A percentile compares a stretch with the other conserved stretches of the same genome.
Conservation (phyloP, 768 basidiomycete genomes). For the Tulasnella sp. region DNA sequence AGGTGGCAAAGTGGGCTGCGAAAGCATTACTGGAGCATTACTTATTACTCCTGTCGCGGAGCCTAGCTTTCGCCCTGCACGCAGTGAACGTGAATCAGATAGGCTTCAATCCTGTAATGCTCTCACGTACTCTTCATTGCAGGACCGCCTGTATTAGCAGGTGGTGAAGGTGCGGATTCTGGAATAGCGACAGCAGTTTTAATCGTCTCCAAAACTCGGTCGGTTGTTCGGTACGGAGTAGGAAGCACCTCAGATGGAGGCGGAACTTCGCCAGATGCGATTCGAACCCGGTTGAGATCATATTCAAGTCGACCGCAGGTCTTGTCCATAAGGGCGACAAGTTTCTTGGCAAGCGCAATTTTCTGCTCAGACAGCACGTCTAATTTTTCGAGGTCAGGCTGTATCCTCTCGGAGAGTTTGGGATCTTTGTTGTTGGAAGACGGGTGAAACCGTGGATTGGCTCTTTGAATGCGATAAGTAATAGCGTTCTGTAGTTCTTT, state of each 20-base stretch:
- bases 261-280: constrained; percentile 4
- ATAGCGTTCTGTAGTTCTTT: constrained; percentile 11
- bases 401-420: constrained; percentile 5
- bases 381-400: constrained; percentile 16
- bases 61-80: background rate
- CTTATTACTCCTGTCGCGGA: constrained; percentile 1
- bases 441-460: constrained; percentile 11
- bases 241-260: background rate
- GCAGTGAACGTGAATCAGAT: background rate
- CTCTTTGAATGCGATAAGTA: constrained; percentile 1
- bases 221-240: constrained; percentile 18
- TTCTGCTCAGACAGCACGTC: constrained; percentile 17
- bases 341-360: constrained; percentile 13
- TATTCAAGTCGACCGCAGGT: constrained; percentile 37
- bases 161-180: background rate
- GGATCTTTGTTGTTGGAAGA: constrained; percentile 8
- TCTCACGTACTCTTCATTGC: constrained; percentile 5
- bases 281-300: constrained; percentile 26
- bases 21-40: constrained; percentile 11
- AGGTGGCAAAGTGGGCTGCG: constrained; percentile 12
- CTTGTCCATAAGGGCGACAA: constrained; percentile 10
- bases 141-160: background rate
- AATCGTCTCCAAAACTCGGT: constrained; percentile 3
- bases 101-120: no score
- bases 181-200: constrained; percentile 5